Percentiles rank a stretch among this genome's conserved stretches.
Conservation (phyloP, 2,329 filamentous ascomycete genomes). For the Neocatenulostroma microsporum region DNA sequence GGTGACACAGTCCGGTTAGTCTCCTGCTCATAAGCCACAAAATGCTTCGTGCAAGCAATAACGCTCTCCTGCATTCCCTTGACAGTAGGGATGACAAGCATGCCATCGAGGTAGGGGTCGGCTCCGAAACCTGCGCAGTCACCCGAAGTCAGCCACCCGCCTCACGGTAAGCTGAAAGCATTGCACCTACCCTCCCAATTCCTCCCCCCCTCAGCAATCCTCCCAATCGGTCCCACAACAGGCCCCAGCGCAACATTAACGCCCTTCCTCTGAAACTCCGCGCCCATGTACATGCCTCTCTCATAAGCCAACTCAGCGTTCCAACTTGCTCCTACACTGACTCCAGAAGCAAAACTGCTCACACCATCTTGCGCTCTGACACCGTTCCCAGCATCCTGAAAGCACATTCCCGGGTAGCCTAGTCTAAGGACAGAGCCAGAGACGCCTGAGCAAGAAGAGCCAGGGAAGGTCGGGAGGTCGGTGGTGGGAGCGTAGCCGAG, state of each 20-base stretch:
- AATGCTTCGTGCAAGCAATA: too few species aligned
- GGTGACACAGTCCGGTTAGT: too few species aligned
- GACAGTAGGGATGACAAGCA: slow-evolving; percentile 11
- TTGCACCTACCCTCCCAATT: slow-evolving; percentile 23
- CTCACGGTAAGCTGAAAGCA: background rate
- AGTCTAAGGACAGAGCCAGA: slow-evolving; percentile 30
- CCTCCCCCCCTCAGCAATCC: slow-evolving; percentile 20
- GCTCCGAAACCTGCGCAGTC: too few species aligned
- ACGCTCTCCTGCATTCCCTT: slow-evolving; percentile 26
- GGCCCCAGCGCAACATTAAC: slow-evolving; percentile 50
- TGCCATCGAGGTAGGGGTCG: slow-evolving; percentile 16
- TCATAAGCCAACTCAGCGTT: slow-evolving; percentile 47
- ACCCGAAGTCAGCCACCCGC: background rate
- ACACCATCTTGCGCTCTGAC: too few species aligned
- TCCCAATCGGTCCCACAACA: slow-evolving; percentile 51
- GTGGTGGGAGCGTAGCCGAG: slow-evolving; percentile 15
- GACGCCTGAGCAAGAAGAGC: slow-evolving; percentile 28
- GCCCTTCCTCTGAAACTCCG: slow-evolving; percentile 27
- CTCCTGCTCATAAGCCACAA: too few species aligned
- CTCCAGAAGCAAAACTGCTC: too few species aligned
- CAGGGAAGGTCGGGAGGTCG: too few species aligned
- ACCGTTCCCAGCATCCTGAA: too few species aligned
- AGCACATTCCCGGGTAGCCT: slow-evolving; percentile 27
- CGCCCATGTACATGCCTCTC: slow-evolving; percentile 45
- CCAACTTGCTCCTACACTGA: slow-evolving; percentile 42